Percentiles rank a stretch among this genome's conserved stretches.
Evolutionary conservation across 306 rosid species (phyloP).

Genomic region (Lathyrus aphaca): DNA sequence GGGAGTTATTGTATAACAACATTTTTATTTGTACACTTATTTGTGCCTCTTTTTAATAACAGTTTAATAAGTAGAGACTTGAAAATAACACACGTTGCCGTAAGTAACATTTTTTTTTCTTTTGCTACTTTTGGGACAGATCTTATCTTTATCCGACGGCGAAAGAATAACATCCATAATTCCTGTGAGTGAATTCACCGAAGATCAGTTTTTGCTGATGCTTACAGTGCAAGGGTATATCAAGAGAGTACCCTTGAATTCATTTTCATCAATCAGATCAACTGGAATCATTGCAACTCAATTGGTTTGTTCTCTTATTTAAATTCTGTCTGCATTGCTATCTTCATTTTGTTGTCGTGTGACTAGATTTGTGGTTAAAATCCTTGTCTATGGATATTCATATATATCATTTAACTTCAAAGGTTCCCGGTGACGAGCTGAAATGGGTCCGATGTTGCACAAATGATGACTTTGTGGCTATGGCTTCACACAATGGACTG

Average conservation of each 20-base stretch:
- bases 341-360: slow-evolving; percentile 30
- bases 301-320: slow-evolving; percentile 70
- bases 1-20: background rate
- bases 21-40: background rate
- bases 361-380: slow-evolving; percentile 12
- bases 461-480: slow-evolving; percentile 88
- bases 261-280: slow-evolving; percentile 87
- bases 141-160: slow-evolving; percentile 89
- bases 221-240: slow-evolving; percentile 91
- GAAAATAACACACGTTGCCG: background rate
- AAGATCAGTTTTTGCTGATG: slow-evolving; percentile 86
- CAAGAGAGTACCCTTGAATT: slow-evolving; percentile 89
- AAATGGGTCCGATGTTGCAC: slow-evolving; percentile 97
- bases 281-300: slow-evolving; percentile 98
- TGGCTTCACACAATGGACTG: slow-evolving; percentile 96
- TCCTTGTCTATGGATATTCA: slow-evolving; percentile 32
- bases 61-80: background rate
- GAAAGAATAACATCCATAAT: slow-evolving; percentile 92
- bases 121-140: slow-evolving; percentile 54
- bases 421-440: slow-evolving; percentile 96
- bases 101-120: background rate
- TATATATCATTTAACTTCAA: slow-evolving; percentile 42
- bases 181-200: slow-evolving; percentile 90
- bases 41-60: background rate
- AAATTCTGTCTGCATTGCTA: slow-evolving; percentile 11